These are phyloP conservation scores for Saccharum hybrid DNA, from an alignment of 202 grass and related monocot genomes.

Conservation along the genomic window DNA sequence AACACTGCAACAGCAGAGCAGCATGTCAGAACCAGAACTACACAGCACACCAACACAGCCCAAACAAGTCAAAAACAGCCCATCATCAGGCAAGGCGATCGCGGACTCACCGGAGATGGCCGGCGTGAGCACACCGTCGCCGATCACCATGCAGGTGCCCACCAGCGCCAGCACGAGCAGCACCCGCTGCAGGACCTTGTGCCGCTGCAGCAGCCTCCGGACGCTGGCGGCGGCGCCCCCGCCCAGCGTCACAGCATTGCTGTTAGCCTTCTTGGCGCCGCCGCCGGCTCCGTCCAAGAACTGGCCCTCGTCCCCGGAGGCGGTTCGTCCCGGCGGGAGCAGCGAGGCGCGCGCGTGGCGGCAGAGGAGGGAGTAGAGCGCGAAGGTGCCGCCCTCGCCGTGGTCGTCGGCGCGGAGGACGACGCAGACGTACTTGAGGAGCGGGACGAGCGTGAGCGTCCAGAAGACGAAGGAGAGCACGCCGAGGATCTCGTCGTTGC, in stretches of 20 bases:
- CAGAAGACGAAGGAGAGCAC: constrained; percentile 99
- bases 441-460: constrained; percentile 92
- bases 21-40: constrained; percentile 45
- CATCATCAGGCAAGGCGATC: not conserved
- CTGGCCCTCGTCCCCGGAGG: constrained; percentile 60
- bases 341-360: constrained; percentile 87
- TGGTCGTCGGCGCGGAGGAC: constrained; percentile 96
- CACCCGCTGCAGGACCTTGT: constrained; percentile 74
- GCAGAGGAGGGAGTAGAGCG: constrained; percentile 96
- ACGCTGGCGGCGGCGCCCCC: constrained; percentile 50
- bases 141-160: constrained; percentile 96
- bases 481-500: constrained; percentile 96
- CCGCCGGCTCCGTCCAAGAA: constrained; percentile 45
- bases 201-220: constrained; percentile 66
- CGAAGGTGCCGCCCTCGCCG: constrained; percentile 98
- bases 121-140: constrained; percentile 94
- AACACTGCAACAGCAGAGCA: constrained; percentile 67
- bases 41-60: constrained; percentile 24
- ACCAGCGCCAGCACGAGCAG: constrained; percentile 81
- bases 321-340: constrained; percentile 63
- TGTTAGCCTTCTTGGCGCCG: constrained; percentile 50
- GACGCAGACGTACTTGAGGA: constrained; percentile 98
- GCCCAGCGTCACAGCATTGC: constrained; percentile 34
- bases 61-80: not conserved
- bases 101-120: constrained; percentile 71